Evolutionary conservation across 2,329 filamentous ascomycete genomes (phyloP), one percentile per base, ranked within the genome.

Genomic region (Cercospora canescens): DNA sequence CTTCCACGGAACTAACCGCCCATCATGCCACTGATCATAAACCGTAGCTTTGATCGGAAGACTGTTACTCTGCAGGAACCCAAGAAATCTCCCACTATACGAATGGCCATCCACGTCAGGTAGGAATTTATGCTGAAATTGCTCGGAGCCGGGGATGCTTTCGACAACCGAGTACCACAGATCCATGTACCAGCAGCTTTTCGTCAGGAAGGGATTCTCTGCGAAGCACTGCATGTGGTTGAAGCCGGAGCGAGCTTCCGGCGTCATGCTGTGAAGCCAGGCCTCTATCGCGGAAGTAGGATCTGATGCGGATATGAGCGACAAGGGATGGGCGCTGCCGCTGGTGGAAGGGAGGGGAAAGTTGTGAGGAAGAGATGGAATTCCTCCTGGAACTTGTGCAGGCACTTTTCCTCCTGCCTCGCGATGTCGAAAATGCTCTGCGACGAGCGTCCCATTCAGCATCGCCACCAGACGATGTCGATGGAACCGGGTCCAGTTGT

Each of bases 1-100:
- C 73, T 88, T 88, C 91, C 92, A 95, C 0, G 90, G 84, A 2
- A 92, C 81, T 1, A 94, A 81, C 71, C 76, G 81, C 72, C 69
- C 82, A 75, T 94, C 91, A 74, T 94, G 91, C 92, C 92, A 95
- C 76, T 94, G 91, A n/a, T 86, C 84, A 79, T 89, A 94, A 26
- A 94, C 81, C 0, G 91, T 92, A 4, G 89, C 87, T 79, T 94
- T 94, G 79, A 94, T 87, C 0, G 90, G 90, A 8, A 94, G 77
- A 16, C 86, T 89, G 2, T 87, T 91, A 32, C 87, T 91, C 35
- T 86, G 83, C 26, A 94, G 80, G 76, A 94, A 93, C 0, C 71
- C 75, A 4, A 75, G 74, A 62, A 80, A 81, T 6, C 80, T 76
- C 9, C 79, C 79, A 9, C 73, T 77, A 71, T 80, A 80, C 16